A percentile compares a stretch with the other conserved stretches of the same genome.
phyloP scores from a whole-genome alignment of 2,329 filamentous ascomycete genomes.

The Zymoseptoria crescenta region DNA sequence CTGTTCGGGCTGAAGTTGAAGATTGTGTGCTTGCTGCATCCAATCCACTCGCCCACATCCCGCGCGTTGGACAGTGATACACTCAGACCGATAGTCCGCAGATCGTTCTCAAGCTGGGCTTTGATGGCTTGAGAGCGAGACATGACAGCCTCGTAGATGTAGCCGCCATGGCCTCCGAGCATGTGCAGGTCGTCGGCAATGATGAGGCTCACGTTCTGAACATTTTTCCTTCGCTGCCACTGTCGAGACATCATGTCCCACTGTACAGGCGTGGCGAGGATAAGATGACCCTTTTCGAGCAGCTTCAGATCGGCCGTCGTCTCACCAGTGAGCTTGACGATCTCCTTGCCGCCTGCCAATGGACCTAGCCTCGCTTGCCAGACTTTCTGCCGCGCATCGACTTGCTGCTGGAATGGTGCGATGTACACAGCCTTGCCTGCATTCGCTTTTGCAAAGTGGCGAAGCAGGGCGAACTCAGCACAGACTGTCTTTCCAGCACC shows the following conservation, averaged over 20 bases:
- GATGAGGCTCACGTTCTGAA: slow-evolving; percentile 82
- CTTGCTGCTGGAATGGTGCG: slow-evolving; percentile 86
- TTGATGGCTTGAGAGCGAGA: slow-evolving; percentile 96
- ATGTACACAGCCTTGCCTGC: slow-evolving; percentile 83
- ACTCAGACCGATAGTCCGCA: slow-evolving; percentile 83
- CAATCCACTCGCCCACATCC: slow-evolving; percentile 96
- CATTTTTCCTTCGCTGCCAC: slow-evolving; percentile 94
- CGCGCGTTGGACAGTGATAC: slow-evolving; percentile 89
- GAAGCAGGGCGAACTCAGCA: slow-evolving; percentile 84
- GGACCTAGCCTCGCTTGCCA: slow-evolving; percentile 72
- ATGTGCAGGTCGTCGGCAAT: slow-evolving; percentile 95
- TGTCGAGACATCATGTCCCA: slow-evolving; percentile 95
- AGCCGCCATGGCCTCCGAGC: slow-evolving; percentile 76
- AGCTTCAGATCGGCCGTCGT: slow-evolving; percentile 84
- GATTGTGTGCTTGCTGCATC: slow-evolving; percentile 93
- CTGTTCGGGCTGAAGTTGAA: slow-evolving; percentile 97
- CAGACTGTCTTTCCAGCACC: slow-evolving; percentile 96
- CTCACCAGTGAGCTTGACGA: slow-evolving; percentile 90
- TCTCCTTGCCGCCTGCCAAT: slow-evolving; percentile 73
- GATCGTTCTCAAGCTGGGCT: slow-evolving; percentile 71
- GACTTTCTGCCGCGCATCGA: slow-evolving; percentile 72
- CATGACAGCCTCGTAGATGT: slow-evolving; percentile 93
- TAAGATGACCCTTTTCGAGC: slow-evolving; percentile 76
- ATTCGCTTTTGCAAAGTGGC: slow-evolving; percentile 70
- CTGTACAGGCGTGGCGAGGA: slow-evolving; percentile 84